Evolutionary conservation across 441 rosid genomes (phyloP).

Genomic region (Codiaeum variegatum): DNA sequence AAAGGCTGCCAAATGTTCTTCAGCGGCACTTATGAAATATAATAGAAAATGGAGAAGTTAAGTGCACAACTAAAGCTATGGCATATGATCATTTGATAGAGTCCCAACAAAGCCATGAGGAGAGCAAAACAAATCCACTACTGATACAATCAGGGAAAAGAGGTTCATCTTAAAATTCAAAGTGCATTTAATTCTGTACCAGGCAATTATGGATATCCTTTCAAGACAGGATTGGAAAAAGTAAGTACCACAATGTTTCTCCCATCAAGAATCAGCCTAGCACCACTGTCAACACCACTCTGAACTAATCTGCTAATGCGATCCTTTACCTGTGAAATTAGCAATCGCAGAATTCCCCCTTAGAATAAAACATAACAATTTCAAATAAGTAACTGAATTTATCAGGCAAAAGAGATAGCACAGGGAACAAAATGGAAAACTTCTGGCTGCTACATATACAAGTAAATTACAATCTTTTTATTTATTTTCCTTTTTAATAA

Average conservation of each 20-base stretch:
- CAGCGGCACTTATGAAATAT: neutral
- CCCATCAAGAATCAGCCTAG: constrained; percentile 77
- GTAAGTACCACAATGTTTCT: constrained; percentile 60
- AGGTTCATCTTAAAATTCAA: neutral
- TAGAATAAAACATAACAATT: neutral
- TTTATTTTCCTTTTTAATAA: neutral
- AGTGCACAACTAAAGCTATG: neutral
- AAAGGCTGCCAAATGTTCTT: neutral
- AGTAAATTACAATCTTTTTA: neutral
- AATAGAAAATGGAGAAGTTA: neutral
- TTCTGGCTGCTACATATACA: neutral
- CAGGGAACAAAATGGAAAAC: neutral
- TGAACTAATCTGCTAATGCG: constrained; percentile 63
- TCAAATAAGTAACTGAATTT: neutral
- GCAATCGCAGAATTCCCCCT: neutral
- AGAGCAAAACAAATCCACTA: neutral
- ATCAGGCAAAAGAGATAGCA: constrained; percentile 7
- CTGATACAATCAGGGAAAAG: neutral
- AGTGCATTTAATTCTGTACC: neutral
- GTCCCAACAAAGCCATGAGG: neutral
- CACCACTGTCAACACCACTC: constrained; percentile 72
- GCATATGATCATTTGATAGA: neutral
- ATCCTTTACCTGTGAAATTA: constrained; percentile 68
- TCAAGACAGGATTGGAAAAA: constrained; percentile 5
- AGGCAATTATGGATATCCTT: neutral